phyloP scores from a whole-genome alignment of 768 basidiomycete species.

The Auriculariales sp. region DNA sequence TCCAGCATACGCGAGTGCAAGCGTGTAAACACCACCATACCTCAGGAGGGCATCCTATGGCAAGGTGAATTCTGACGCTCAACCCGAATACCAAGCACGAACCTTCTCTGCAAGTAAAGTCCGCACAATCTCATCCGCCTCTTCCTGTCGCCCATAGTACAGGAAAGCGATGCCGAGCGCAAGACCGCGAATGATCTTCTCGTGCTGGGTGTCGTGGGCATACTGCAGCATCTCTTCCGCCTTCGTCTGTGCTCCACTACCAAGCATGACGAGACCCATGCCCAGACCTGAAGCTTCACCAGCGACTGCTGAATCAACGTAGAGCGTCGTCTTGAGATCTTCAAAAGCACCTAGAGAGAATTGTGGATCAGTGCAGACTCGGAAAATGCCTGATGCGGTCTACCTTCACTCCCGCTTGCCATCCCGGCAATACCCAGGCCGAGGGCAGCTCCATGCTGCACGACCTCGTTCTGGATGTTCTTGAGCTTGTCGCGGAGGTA shows the following conservation, averaged over 20 bases:
- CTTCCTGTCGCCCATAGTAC: conserved; percentile 84
- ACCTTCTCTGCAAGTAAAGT: conserved; percentile 78
- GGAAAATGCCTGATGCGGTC: conserved; percentile 6
- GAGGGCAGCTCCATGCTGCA: conserved; percentile 93
- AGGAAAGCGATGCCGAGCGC: conserved; percentile 88
- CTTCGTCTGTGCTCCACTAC: conserved; percentile 66
- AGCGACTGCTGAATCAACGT: conserved; percentile 87
- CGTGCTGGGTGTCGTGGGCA: conserved; percentile 93
- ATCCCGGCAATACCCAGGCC: conserved; percentile 94
- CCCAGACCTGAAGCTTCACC: conserved; percentile 94
- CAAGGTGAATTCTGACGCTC: conserved; percentile 5
- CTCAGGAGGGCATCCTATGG: conserved; percentile 86
- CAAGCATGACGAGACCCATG: conserved; percentile 97
- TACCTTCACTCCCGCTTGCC: conserved; percentile 66
- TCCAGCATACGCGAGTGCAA: conserved; percentile 92
- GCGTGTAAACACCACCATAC: conserved; percentile 94
- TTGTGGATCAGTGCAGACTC: neutral
- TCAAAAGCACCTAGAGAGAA: conserved; percentile 62
- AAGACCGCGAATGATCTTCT: conserved; percentile 95
- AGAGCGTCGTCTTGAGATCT: conserved; percentile 75
- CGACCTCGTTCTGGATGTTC: conserved; percentile 59
- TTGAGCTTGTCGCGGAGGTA: conserved; percentile 74
- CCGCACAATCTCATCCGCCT: conserved; percentile 76
- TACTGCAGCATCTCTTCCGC: conserved; percentile 94
- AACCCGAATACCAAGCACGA: conserved; percentile 2